Conservation (phyloP, 371 early-diverging fungal species). For the Choanephora cucurbitarum region DNA sequence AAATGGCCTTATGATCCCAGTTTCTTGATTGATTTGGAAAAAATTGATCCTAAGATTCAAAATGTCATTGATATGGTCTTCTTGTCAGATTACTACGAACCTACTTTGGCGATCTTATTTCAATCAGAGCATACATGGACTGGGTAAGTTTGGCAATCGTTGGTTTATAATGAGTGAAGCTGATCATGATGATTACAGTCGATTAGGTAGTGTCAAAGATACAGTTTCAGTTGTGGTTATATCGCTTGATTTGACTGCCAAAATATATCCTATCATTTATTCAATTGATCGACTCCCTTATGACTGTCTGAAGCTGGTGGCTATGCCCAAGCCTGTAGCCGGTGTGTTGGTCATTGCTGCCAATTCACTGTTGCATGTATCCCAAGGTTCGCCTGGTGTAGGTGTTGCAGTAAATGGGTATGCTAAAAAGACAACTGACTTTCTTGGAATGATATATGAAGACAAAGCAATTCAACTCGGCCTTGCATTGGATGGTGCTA, state of each 20-base stretch:
- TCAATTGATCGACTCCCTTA: constrained; percentile 79
- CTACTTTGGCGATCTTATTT: constrained; percentile 93
- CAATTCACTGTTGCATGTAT: constrained; percentile 84
- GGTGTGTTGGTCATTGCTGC: constrained; percentile 83
- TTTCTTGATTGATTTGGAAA: constrained; percentile 77
- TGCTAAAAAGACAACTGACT: constrained; percentile 52
- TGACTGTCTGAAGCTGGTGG: constrained; percentile 70
- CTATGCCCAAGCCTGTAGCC: constrained; percentile 85
- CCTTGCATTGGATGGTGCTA: constrained; percentile 58
- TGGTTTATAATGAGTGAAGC: too few relatives aligned
- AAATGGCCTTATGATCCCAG: constrained; percentile 75
- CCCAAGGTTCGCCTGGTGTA: constrained; percentile 80
- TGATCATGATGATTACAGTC: too few relatives aligned
- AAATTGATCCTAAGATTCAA: constrained; percentile 70
- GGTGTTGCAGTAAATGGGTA: constrained; percentile 78
- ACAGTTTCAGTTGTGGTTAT: constrained; percentile 81
- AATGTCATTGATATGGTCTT: constrained; percentile 91
- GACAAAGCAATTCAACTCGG: constrained; percentile 27
- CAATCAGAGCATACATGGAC: constrained; percentile 85
- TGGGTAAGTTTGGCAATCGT: constrained; percentile 80
- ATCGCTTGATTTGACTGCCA: constrained; percentile 80
- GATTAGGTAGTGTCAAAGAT: constrained; percentile 72
- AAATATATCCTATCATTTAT: constrained; percentile 80
- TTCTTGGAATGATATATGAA: constrained; percentile 52
- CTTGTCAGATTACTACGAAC: constrained; percentile 88